Percentiles rank a stretch among this genome's conserved stretches.
phyloP scores from a whole-genome alignment of 2,329 filamentous ascomycete genomes.

The Neonectria sp. region DNA sequence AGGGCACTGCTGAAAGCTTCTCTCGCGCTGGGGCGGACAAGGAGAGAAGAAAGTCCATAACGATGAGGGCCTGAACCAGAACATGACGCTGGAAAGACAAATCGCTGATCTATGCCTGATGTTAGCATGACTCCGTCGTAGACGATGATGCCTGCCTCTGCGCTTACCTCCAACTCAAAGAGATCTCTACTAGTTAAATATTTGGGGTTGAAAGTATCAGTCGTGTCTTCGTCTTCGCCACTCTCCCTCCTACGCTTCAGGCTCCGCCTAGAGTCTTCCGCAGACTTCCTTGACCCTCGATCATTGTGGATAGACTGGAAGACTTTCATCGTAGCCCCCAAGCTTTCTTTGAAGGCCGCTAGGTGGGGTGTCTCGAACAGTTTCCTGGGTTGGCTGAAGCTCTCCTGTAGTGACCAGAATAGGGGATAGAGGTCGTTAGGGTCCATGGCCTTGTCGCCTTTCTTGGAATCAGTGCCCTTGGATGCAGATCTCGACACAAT shows the following conservation, averaged over 20 bases:
- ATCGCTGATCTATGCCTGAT: slow-evolving; percentile 79
- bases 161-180: slow-evolving; percentile 88
- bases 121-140: neutral
- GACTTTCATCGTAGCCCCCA: slow-evolving; percentile 75
- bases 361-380: slow-evolving; percentile 83
- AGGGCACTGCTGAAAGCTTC: slow-evolving; percentile 77
- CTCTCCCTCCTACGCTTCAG: slow-evolving; percentile 78
- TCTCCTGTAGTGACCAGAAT: slow-evolving; percentile 94
- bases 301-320: slow-evolving; percentile 68
- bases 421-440: slow-evolving; percentile 86
- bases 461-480: slow-evolving; percentile 62
- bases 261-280: slow-evolving; percentile 75
- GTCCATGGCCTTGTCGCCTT: slow-evolving; percentile 70
- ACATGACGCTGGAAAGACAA: slow-evolving; percentile 95
- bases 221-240: slow-evolving; percentile 66
- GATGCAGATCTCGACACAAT: slow-evolving; percentile 47
- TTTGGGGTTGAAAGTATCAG: slow-evolving; percentile 86
- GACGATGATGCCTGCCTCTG: no score
- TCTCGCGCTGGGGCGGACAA: slow-evolving; percentile 86
- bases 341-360: slow-evolving; percentile 83
- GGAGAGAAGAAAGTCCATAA: slow-evolving; percentile 96
- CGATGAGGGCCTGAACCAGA: slow-evolving; percentile 93
- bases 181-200: slow-evolving; percentile 98
- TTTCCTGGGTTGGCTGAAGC: slow-evolving; percentile 90
- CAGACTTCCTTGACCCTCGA: slow-evolving; percentile 65